Evolutionary conservation across 805 yeast species (phyloP), one percentile per base, ranked within the genome.

Genomic region (Candida loeiensis): DNA sequence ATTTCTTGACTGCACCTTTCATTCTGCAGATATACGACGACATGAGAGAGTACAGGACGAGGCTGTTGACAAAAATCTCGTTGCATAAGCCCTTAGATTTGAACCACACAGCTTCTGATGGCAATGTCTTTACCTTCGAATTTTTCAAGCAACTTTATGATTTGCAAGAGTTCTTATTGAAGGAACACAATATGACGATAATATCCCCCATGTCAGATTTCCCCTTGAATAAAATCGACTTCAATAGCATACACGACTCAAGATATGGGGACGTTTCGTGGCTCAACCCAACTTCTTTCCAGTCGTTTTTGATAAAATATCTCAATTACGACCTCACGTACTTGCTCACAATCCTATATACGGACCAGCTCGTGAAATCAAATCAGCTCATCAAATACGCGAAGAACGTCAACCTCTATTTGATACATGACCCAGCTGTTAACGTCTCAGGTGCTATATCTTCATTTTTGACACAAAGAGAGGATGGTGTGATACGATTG

Each of bases 351-450:
- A 46, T 51, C 7, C 44, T 63, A 8, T 63, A 54, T 43, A 43
- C 64, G 20, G 58, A 58, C 44, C 41, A 54, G 20, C 21, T 66
- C 2, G 32, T 39, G 20, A 50, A 49, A 17, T 45, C 46, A 8
- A 63, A 66, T 44, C 64, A 63, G 40, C 40, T 65, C 19, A 51
- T 66, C 22, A 47, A 50, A 17, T 50, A 49, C 24, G 65, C 69
- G 1, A 44, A 45, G 24, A 25, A 17, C 5, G 17, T 62, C 18
- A 54, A 51, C 12, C 4, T 60, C 2, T 63, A 53, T 40, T 34
- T 59, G n/a, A 25, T 59, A 16, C 57, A 58, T 37, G 34, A 41
- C 26, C 6, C 37, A 2, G 19, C 11, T 15, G 2, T 27, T 16
- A 26, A 45, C 28, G 18, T 37, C 13, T 21, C 29, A n/a, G 37